phyloP scores from a whole-genome alignment of 305 asterid genomes.

The Fraxinus floribunda region DNA sequence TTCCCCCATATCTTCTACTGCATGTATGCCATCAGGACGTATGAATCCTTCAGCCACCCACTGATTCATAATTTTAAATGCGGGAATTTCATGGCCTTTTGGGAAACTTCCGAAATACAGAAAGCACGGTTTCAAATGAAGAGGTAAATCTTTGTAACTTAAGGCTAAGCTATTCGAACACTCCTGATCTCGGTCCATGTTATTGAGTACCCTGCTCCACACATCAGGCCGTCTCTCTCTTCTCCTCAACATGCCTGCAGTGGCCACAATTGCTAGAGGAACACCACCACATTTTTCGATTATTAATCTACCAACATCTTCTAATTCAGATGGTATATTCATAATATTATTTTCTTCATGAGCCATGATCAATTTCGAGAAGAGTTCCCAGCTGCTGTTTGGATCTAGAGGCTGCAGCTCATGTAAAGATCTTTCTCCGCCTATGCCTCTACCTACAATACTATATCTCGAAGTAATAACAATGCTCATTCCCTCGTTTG shows the following conservation, averaged over 20 bases:
- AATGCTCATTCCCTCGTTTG: not conserved
- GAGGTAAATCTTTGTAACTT: not conserved
- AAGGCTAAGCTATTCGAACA: not conserved
- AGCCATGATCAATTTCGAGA: not conserved
- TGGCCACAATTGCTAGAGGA: not conserved
- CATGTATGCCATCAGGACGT: not conserved
- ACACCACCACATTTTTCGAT: not conserved
- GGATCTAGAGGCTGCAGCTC: not conserved
- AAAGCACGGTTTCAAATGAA: not conserved
- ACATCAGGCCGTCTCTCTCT: not conserved
- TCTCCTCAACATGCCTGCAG: not conserved
- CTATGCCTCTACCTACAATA: not conserved
- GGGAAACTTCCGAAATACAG: not conserved
- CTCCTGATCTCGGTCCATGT: not conserved
- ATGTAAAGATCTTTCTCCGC: not conserved
- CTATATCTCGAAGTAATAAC: not conserved
- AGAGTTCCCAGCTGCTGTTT: conserved; percentile 1
- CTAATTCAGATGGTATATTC: not conserved
- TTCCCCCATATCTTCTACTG: not conserved
- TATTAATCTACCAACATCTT: not conserved
- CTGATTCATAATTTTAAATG: not conserved
- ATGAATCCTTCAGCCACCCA: not conserved
- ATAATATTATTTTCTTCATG: not conserved
- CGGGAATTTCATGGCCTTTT: not conserved
- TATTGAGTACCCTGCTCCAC: not conserved